Evolutionary conservation across 208 protist species (phyloP), one percentile per base, ranked within the genome.

Genomic region (Trypanosoma mega): DNA sequence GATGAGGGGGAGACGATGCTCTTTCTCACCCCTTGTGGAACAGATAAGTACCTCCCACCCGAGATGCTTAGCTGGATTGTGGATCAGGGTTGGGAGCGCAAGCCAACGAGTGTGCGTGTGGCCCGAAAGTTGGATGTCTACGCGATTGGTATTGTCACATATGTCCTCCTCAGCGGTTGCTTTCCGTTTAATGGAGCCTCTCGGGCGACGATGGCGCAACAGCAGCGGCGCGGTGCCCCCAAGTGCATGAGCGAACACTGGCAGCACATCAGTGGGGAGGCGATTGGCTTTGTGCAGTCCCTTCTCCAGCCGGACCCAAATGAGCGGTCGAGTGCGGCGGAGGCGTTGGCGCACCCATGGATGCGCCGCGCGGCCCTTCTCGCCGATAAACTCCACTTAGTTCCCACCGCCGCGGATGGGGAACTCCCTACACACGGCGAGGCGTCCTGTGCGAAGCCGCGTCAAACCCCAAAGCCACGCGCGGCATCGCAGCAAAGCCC

Each of bases 131-230:
- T 91, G 52, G 87, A 93, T 63, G 59, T 84, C 50, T 93, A 91
- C 62, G 73, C 87, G 7, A 63, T 89, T 43, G 87, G 87, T 37
- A 78, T 89, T 51, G 77, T 93, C 33, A 55, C 81, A 8, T 90
- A 93, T 55, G 83, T 91, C 23, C 55, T 93, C n/a, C 81, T 93
- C 18, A 91, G 83, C 58, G 83, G 83, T 18, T 85, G 76, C 63
- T 93, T 91, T 30, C 87, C 87, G n/a, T 91, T 85, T 47, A 90
- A 91, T 52, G 80, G 72, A 12, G 76, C 65, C 2, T 79, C 82
- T 14, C 72, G 78, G 18, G 83, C 74, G 21, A 85, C 74, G 8
- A 60, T 85, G 29, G 56, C 76, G 9, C 68, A 85, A 57, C 54
- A 64, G 37, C 82, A 93, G 72, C 82, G 89, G 56, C 76, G 72